Conservation (phyloP, 2,329 filamentous ascomycete species). For the Colletotrichum sp. region DNA sequence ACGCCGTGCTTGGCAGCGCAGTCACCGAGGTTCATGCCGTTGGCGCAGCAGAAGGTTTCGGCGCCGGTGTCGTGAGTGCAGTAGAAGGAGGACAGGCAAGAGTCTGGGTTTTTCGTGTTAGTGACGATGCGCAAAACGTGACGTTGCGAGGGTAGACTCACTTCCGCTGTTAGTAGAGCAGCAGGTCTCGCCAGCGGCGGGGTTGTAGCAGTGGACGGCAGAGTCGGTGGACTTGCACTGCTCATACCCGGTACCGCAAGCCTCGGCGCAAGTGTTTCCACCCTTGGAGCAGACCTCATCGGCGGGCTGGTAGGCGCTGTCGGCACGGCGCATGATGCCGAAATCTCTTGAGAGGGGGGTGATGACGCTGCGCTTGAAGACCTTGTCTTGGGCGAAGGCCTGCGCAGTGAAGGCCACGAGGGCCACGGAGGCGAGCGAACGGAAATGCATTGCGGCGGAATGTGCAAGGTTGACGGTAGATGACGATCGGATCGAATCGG, state of each 20-base stretch:
- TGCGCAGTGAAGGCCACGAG: constrained; percentile 21
- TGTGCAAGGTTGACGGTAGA: neutral
- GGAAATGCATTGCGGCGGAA: constrained; percentile 21
- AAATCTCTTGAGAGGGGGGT: constrained; percentile 31
- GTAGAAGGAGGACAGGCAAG: constrained; percentile 66
- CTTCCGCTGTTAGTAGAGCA: constrained; percentile 62
- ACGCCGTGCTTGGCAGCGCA: constrained; percentile 59
- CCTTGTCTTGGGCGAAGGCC: constrained; percentile 17
- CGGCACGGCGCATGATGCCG: constrained; percentile 49
- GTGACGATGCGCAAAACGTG: neutral
- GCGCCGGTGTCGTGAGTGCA: constrained; percentile 59
- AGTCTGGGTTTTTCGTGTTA: constrained; percentile 45
- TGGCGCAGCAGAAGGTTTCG: constrained; percentile 66
- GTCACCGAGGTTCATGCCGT: constrained; percentile 54
- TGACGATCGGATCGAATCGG: neutral
- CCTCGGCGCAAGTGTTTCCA: constrained; percentile 54
- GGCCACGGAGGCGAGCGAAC: constrained; percentile 23
- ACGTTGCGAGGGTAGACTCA: constrained; percentile 39
- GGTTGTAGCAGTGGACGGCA: constrained; percentile 64
- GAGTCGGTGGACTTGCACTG: constrained; percentile 55
- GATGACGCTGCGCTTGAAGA: constrained; percentile 41
- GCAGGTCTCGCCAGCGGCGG: constrained; percentile 56
- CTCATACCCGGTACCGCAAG: constrained; percentile 56
- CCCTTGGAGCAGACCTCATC: constrained; percentile 54
- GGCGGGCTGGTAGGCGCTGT: constrained; percentile 53